Evolutionary conservation across 768 basidiomycete genomes (phyloP).

Genomic region (Coprinopsis strossmayeri): DNA sequence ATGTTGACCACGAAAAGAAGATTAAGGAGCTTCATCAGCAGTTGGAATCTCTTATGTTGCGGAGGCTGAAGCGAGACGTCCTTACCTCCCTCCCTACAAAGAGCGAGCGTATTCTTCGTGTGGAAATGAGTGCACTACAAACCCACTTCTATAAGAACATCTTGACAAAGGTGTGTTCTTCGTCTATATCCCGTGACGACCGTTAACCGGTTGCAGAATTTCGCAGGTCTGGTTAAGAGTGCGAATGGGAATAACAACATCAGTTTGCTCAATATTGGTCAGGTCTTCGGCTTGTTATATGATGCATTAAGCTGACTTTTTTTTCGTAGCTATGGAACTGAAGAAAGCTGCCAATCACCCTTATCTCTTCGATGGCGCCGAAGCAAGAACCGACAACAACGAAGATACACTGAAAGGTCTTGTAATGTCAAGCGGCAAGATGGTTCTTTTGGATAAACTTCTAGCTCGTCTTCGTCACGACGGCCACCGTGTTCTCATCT

Average conservation of each 20-base stretch:
- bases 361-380: conserved; percentile 95
- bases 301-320: conserved; percentile 1
- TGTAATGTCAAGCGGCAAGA: conserved; percentile 97
- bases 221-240: conserved; percentile 85
- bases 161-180: conserved; percentile 64
- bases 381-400: conserved; percentile 46
- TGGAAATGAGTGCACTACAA: conserved; percentile 95
- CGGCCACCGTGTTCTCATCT: conserved; percentile 95
- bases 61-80: conserved; percentile 93
- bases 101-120: conserved; percentile 94
- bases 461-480: conserved; percentile 85
- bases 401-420: conserved; percentile 93
- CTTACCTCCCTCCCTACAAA: conserved; percentile 95
- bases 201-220: conserved; percentile 57
- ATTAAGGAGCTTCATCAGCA: conserved; percentile 95
- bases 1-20: conserved; percentile 88
- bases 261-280: conserved; percentile 91
- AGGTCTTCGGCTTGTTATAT: conserved; percentile 16
- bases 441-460: conserved; percentile 97
- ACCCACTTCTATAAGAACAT: conserved; percentile 99
- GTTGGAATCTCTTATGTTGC: conserved; percentile 88
- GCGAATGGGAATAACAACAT: conserved; percentile 86
- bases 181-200: background rate
- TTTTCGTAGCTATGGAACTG: conserved; percentile 81
- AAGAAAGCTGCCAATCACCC: conserved; percentile 99